Percentiles rank a stretch among this genome's conserved stretches.
These are phyloP conservation scores for Arxiozyma heterogenica DNA, from an alignment of 1,139 yeast genomes.

Conservation along the genomic window DNA sequence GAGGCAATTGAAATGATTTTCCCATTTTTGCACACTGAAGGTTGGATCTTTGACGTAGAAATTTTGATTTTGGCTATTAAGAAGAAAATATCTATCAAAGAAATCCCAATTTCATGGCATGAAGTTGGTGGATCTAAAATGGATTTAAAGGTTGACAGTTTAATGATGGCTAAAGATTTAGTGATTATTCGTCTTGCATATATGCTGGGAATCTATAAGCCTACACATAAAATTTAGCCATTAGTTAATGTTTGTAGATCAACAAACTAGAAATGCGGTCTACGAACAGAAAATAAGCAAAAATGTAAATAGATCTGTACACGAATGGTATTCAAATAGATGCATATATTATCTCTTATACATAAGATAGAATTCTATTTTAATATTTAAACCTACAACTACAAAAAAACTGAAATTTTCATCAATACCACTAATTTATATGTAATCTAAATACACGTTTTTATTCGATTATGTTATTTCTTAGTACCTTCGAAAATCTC, in stretches of 20 bases:
- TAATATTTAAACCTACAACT: neutral
- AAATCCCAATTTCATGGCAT: slow-evolving; percentile 90
- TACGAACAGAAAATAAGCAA: too few species aligned
- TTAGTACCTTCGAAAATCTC: slow-evolving; percentile 32
- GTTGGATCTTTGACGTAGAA: slow-evolving; percentile 98
- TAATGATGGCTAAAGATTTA: slow-evolving; percentile 91
- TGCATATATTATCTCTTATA: neutral
- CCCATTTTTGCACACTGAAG: slow-evolving; percentile 91
- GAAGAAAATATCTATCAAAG: slow-evolving; percentile 57
- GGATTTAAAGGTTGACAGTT: slow-evolving; percentile 82
- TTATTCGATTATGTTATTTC: slow-evolving; percentile 10
- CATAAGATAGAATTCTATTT: neutral
- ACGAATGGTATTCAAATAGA: neutral
- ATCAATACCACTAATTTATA: neutral
- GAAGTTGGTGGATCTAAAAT: slow-evolving; percentile 94
- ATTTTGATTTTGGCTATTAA: slow-evolving; percentile 70
- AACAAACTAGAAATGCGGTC: neutral
- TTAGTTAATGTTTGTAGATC: neutral
- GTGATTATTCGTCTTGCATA: slow-evolving; percentile 88
- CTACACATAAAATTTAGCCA: neutral
- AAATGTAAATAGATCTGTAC: neutral
- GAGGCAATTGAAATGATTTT: slow-evolving; percentile 57
- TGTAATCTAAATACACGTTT: neutral
- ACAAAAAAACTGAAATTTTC: neutral
- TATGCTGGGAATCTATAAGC: slow-evolving; percentile 64